Base-by-base conservation (phyloP, 2,329 filamentous ascomycete species). In the Lachnellula cervina region DNA sequence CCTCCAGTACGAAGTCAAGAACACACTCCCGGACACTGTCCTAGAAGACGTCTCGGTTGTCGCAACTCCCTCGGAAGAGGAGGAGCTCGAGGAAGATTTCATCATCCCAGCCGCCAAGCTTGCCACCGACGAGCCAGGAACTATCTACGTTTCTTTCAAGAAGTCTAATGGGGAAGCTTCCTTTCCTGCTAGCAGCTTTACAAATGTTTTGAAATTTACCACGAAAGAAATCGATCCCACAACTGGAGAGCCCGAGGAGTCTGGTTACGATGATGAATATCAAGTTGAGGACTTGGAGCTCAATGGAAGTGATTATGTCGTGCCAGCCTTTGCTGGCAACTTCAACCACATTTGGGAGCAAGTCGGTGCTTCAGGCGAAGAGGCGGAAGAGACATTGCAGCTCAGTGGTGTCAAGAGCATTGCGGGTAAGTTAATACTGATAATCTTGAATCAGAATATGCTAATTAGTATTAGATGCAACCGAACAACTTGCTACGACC, bases 271-370 rank as follows among this genome's bases (percentile, higher is more conserved):
- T 52, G 94, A 99, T 68, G 94, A 99, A 75, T 99, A 99, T 70
- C 90, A 97, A 75, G 88, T 97, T 58, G 90, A 94, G 59, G 91
- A 97, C 70, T 84, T 97, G 59, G 92, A 97, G 59, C 83, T 99
- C 58, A 82, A 84, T 17, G 94, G 93, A 56, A 91, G 90, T 64
- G 94, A 99, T 73, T 99, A 97, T 73, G 85, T 99, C 59, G 82
- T 96, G 48, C 94, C 94, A 19, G 87, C 90, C 2, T 99, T 96
- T 72, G 92, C 92, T 17, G 89, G 92, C 71, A 96, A 90, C 78
- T 99, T 97, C 71, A 90, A 89, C 70, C 90, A 96, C 68, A 83
- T 97, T 48, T 99, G 93, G 93, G 90, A 96, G 72, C 90, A 96
- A 73, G 84, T 93, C 52, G 90, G 90, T 52, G 88, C 89, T n/a